A percentile compares a stretch with the other conserved stretches of the same genome.
Conservation (phyloP, 2,329 filamentous ascomycete species). For the Aspergillus candidus region DNA sequence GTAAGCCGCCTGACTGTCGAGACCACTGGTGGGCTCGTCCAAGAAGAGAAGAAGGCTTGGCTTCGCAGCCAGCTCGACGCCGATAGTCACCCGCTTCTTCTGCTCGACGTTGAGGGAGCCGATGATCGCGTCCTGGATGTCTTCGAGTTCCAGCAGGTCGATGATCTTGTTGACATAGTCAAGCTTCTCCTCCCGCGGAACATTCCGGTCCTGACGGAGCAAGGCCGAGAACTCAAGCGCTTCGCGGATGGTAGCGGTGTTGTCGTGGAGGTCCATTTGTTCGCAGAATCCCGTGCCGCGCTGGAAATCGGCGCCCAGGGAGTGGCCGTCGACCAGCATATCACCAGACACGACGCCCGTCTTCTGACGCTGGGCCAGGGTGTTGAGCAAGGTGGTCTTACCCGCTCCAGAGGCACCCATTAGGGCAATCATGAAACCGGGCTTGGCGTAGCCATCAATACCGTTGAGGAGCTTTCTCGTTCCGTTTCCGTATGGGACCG, state of each 20-base stretch:
- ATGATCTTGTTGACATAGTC: conserved; percentile 63
- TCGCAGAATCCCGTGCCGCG: conserved; percentile 65
- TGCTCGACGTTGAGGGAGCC: conserved; percentile 61
- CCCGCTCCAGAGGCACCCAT: conserved; percentile 78
- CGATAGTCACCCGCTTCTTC: conserved; percentile 66
- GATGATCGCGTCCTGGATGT: conserved; percentile 63
- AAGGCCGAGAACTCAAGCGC: conserved; percentile 64
- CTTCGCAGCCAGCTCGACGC: conserved; percentile 65
- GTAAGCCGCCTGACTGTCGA: conserved; percentile 64
- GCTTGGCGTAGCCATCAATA: conserved; percentile 71
- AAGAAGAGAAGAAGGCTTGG: conserved; percentile 63
- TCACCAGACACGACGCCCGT: conserved; percentile 60
- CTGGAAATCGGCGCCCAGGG: conserved; percentile 59
- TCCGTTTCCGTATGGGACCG: conserved; percentile 61
- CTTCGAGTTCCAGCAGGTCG: conserved; percentile 57
- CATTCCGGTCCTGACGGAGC: conserved; percentile 53
- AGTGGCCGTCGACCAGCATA: conserved; percentile 64
- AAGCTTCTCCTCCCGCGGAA: conserved; percentile 56
- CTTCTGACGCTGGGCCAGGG: conserved; percentile 65
- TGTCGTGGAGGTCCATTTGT: conserved; percentile 66
- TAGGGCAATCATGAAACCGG: conserved; percentile 71
- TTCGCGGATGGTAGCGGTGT: conserved; percentile 61
- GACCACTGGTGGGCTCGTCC: conserved; percentile 65
- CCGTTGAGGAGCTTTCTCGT: conserved; percentile 59
- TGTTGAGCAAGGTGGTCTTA: conserved; percentile 78